Conservation (phyloP, 2,329 filamentous ascomycete species). For the Sarocladiaceae sp. region DNA sequence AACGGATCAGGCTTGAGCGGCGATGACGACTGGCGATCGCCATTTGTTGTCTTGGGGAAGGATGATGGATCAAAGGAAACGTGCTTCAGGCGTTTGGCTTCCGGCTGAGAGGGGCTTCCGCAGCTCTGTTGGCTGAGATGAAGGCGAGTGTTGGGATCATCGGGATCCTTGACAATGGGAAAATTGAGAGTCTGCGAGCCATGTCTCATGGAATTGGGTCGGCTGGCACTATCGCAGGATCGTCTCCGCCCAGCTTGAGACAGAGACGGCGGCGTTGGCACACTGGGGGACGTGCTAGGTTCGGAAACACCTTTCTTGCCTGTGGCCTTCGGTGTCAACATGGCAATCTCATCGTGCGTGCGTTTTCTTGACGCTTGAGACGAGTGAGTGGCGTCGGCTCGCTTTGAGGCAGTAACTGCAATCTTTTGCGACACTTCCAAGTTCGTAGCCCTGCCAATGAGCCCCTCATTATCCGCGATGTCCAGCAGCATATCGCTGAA, state of each 20-base stretch:
- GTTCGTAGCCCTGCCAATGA: constrained; percentile 18
- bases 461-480: constrained; percentile 33
- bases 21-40: neutral
- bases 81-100: constrained; percentile 19
- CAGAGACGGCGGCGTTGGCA: neutral
- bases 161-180: constrained; percentile 72
- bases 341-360: neutral
- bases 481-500: constrained; percentile 34
- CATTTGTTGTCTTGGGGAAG: neutral
- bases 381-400: neutral
- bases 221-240: constrained; percentile 12
- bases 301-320: neutral
- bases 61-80: constrained; percentile 18
- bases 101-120: constrained; percentile 40
- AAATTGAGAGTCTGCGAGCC: constrained; percentile 48
- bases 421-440: neutral
- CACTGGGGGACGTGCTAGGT: neutral
- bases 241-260: neutral
- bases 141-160: constrained; percentile 57
- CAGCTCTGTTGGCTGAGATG: constrained; percentile 63
- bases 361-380: neutral
- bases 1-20: neutral
- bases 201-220: constrained; percentile 6
- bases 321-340: neutral
- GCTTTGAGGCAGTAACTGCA: neutral